Base-by-base conservation (phyloP, 371 early-diverging fungal genomes). In the Mucor piriformis region DNA sequence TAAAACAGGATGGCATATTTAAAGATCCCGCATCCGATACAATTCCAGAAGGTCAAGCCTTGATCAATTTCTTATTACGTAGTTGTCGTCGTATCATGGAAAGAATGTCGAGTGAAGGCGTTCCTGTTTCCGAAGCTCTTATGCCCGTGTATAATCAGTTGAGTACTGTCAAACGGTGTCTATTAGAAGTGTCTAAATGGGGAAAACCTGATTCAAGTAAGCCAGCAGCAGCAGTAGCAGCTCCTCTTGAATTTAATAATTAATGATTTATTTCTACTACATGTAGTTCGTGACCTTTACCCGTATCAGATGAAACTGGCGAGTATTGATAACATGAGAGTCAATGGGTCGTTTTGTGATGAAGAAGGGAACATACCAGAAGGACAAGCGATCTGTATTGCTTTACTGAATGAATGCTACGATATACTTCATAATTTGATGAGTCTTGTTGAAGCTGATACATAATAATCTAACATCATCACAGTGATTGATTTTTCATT, bases 291-390 rank as follows among this genome's bases (percentile, higher is more conserved):
- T 33, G 95, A 95, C 61, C 73, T 95, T 49, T 91, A 91, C 67
- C 94, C 93, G 27, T 77, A 92, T 71, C 94, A 94, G 74, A 86
- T 95, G 84, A 92, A 92, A 59, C 73, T 95, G 50, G 86, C 90
- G 0, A 84, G 86, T 49, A 86, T 95, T 68, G 93, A 93, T 57
- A 88, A 89, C 57, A 73, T 90, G 81, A 85, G 94, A 23, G 80
- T 85, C 3, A 91, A 94, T 68, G 96, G 96, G 40, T 90, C 90
- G 59, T 95, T 94, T 63, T 76, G 90, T 52, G 92, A 90, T 63
- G 89, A 88, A 62, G 89, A 92, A 46, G 88, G 88, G 46, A 84
- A 88, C 55, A 80, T 93, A 21, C 93, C 94, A 8, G 93, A 93
- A 74, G 96, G 79, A 18, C 92, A 92, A 69, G 93, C 89, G 13